A percentile compares a stretch with the other conserved stretches of the same genome.
Evolutionary conservation across 2,329 filamentous ascomycete genomes (phyloP).

Genomic region (Capronia americana): DNA sequence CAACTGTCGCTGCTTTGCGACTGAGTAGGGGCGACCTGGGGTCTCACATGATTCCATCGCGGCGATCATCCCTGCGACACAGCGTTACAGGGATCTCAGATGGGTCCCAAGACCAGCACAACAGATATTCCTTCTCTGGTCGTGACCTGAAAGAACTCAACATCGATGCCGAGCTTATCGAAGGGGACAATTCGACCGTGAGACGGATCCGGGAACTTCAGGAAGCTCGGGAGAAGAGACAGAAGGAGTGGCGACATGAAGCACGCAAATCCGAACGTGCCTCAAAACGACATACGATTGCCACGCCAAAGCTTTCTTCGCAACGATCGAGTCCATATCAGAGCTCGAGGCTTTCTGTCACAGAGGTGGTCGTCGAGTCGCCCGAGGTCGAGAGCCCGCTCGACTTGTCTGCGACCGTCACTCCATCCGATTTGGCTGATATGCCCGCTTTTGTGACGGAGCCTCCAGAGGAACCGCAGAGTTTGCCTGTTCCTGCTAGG

Average conservation of each 20-base stretch:
- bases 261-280: conserved; percentile 36
- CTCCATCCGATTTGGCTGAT: conserved; percentile 29
- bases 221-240: conserved; percentile 59
- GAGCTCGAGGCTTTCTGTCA: conserved; percentile 38
- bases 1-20: conserved; percentile 25
- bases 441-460: conserved; percentile 33
- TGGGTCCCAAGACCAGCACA: conserved; percentile 62
- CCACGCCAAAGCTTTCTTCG: conserved; percentile 33
- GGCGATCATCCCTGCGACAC: conserved; percentile 53
- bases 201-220: conserved; percentile 64
- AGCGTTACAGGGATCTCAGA: conserved; percentile 66
- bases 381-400: conserved; percentile 33
- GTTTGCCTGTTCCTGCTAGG: not conserved
- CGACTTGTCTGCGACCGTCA: conserved; percentile 30
- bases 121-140: conserved; percentile 57
- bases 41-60: conserved; percentile 58
- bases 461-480: conserved; percentile 19
- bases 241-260: conserved; percentile 41
- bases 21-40: conserved; percentile 34
- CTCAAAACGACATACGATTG: conserved; percentile 34
- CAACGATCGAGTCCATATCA: conserved; percentile 32
- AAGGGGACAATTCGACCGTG: conserved; percentile 63
- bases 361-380: conserved; percentile 35
- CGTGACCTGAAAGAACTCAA: conserved; percentile 50
- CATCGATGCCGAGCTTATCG: conserved; percentile 48